Base-by-base conservation (phyloP, 2,329 filamentous ascomycete species). In the Neurospora sp. region DNA sequence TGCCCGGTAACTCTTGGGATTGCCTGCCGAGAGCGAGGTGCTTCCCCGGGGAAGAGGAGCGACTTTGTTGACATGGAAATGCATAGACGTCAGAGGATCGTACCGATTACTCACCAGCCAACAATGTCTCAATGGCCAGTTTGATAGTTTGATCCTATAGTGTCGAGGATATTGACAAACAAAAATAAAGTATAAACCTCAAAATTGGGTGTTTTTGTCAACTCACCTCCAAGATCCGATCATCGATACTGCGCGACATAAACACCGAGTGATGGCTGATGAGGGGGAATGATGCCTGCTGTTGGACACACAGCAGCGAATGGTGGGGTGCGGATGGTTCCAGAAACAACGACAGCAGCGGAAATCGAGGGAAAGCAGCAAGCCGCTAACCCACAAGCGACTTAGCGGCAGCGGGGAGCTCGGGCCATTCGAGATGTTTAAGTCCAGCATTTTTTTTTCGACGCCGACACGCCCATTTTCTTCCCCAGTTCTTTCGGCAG, bases 311-410 rank as follows among this genome's bases (percentile, higher is more conserved):
- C 12, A 33, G 23, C 46, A 62, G 52, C 52, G 36, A 37, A 6
- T 28, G 67, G 72, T 72, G 71, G 72, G 70, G 70, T 72, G 70
- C 72, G 40, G 74, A 76, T 75, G 73, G 68, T 76, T 76, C 74
- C 72, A 76, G 74, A 76, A 76, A 71, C 72, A 71, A n/a, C 71
- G 52, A 62, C 52, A 62, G 52, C 23, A 62, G 52, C 52, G 52
- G 52, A 62, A 62, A 62, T 71, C 43, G 70, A 69, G 69, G 36
- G 6, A 15, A 67, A 70, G 66, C 23, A 19, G 66, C 36, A 8
- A 17, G 15, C 33, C 71, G 67, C 75, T 75, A 76, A 68, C n/a
- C 62, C 74, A 28, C 28, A 71, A 69, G 12, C 8, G 37, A 70
- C 10, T 52, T 74, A 73, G 74, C 72, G 69, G 15, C 33, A 1